These are phyloP conservation scores for Nigrospora oryzae DNA, from an alignment of 2,329 filamentous ascomycete species.

Conservation along the genomic window DNA sequence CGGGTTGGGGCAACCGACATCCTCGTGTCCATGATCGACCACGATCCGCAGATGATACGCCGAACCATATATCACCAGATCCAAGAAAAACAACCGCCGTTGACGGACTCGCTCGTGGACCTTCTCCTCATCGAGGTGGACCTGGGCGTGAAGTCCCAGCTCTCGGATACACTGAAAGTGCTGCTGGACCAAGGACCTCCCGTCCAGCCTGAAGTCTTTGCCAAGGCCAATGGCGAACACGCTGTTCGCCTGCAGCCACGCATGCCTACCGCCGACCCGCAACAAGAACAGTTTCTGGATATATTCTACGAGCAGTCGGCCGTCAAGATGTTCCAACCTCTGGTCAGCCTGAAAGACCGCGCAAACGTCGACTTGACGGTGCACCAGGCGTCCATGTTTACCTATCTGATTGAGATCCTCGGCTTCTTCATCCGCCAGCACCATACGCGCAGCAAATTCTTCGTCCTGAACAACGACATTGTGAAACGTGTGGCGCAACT, in stretches of 20 bases:
- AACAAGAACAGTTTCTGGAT: constrained; percentile 78
- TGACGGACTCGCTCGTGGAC: constrained; percentile 91
- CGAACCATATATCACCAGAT: constrained; percentile 89
- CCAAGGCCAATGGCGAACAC: constrained; percentile 61
- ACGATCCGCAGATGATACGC: constrained; percentile 90
- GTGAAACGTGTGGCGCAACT: constrained; percentile 75
- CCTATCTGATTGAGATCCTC: constrained; percentile 84
- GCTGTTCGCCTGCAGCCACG: constrained; percentile 49
- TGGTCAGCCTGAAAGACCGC: constrained; percentile 69
- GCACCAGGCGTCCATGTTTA: constrained; percentile 82
- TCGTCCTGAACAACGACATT: constrained; percentile 73
- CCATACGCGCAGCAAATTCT: constrained; percentile 76
- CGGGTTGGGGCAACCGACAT: constrained; percentile 92
- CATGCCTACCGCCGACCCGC: constrained; percentile 47
- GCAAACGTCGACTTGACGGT: constrained; percentile 64
- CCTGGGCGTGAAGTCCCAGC: constrained; percentile 87
- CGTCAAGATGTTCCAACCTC: constrained; percentile 74
- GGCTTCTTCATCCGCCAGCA: constrained; percentile 93
- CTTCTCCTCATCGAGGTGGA: constrained; percentile 86
- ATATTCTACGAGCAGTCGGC: constrained; percentile 87
- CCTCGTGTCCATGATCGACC: constrained; percentile 86
- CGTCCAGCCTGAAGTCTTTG: constrained; percentile 44
- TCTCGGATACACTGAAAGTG: constrained; percentile 91
- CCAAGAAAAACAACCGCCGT: constrained; percentile 72
- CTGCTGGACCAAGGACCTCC: constrained; percentile 65